These are phyloP conservation scores for Actinomortierella ambigua DNA, from an alignment of 371 early-diverging fungal species.

Conservation along the genomic window DNA sequence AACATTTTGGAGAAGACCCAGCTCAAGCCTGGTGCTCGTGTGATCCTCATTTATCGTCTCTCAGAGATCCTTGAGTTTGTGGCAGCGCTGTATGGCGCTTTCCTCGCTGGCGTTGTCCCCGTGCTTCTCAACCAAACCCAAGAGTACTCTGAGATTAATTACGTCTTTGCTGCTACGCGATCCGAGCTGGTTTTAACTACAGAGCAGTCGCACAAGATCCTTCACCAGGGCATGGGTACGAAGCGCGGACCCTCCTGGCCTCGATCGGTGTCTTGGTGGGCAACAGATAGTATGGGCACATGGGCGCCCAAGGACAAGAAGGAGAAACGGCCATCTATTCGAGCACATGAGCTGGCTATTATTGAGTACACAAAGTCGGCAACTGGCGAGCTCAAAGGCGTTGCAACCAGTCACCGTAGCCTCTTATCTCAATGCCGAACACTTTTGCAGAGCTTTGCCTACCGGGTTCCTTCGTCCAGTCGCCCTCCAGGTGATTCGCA, in stretches of 20 bases:
- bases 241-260: conserved; percentile 62
- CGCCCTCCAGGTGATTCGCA: conserved; percentile 2
- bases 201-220: conserved; percentile 70
- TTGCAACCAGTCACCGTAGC: conserved; percentile 77
- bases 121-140: conserved; percentile 86
- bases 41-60: conserved; percentile 81
- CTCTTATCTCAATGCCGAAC: conserved; percentile 71
- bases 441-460: conserved; percentile 26
- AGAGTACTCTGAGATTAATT: conserved; percentile 75
- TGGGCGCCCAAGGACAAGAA: conserved; percentile 59
- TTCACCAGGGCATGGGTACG: conserved; percentile 65
- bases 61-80: conserved; percentile 80
- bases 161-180: conserved; percentile 74
- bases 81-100: conserved; percentile 76
- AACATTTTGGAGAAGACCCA: conserved; percentile 37
- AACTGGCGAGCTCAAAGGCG: conserved; percentile 84
- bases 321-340: conserved; percentile 39
- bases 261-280: conserved; percentile 71
- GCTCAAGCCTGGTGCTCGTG: conserved; percentile 60
- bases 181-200: conserved; percentile 77
- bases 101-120: conserved; percentile 79
- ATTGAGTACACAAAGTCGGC: conserved; percentile 84
- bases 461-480: conserved; percentile 27
- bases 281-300: conserved; percentile 71
- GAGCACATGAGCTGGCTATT: conserved; percentile 65